Conservation (phyloP, 805 yeast genomes). For the Spathaspora girioi region DNA sequence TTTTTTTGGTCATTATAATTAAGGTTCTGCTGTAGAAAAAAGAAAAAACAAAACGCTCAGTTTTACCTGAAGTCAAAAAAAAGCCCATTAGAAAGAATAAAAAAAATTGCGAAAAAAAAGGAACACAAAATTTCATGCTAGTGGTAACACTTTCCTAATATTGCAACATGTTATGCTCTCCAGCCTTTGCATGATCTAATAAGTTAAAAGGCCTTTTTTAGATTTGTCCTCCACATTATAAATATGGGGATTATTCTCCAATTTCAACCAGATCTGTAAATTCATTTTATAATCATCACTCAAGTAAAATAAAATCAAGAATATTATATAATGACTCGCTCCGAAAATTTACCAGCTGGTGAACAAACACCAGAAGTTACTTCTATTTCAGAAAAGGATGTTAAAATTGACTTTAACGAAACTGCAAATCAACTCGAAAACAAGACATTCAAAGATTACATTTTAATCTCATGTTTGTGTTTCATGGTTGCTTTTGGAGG, state of each 20-base stretch:
- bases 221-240: constrained; percentile 1
- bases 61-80: too few species aligned
- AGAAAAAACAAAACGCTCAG: not conserved
- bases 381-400: constrained; percentile 21
- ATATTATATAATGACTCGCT: constrained; percentile 15
- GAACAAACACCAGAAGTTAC: constrained; percentile 31
- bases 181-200: not conserved
- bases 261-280: not conserved
- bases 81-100: not conserved
- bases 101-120: not conserved
- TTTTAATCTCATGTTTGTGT: constrained; percentile 40
- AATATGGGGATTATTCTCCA: not conserved
- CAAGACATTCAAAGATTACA: constrained; percentile 30
- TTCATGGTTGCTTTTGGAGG: constrained; percentile 72
- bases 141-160: constrained; percentile 3
- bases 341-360: constrained; percentile 24
- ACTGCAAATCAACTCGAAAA: constrained; percentile 12
- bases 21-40: not conserved
- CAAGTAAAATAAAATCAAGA: not conserved
- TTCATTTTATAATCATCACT: not conserved
- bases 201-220: not conserved
- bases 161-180: constrained; percentile 1
- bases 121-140: not conserved
- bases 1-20: too few species aligned
- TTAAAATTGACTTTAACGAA: constrained; percentile 11